Base-by-base conservation (phyloP, 2,329 filamentous ascomycete genomes). In the Ophiostoma tasmaniense region DNA sequence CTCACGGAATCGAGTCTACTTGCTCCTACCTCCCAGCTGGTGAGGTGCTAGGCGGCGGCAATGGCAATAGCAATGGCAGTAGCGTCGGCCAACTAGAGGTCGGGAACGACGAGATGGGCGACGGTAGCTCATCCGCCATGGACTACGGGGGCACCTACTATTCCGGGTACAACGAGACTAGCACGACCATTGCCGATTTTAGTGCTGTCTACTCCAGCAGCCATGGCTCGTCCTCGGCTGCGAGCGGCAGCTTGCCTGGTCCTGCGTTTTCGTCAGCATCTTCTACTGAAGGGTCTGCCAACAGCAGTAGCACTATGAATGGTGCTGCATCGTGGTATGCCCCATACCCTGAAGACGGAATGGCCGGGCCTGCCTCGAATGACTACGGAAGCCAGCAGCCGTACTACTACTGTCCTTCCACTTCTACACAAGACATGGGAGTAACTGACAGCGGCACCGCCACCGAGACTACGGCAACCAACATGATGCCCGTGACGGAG, bases 401-500 rank as follows among this genome's bases (percentile, higher is more conserved):
- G 17, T 69, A 67, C 59, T 20, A 35, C 70, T 64, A 61, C 55
- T 61, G 20, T 10, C 50, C 50, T 10, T 28, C 50, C 8, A 25
- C 45, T 50, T 50, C 45, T 8, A 22, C 10, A 13, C 37, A 39
- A 3, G 37, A 39, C 37, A 39, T 39, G 37, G 37, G 11, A 39
- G 13, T 1, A 3, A 14, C 10, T 14, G 37, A 13, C 37, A 39
- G 1, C 10, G 37, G 37, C 10, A 39, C 22, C 13, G 50, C 7
- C 22, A 14, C 50, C 14, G 8, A 11, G 3, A 25, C n/a, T 22
- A 25, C 17, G n/a, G 45, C n/a, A 10, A 20, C 45, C n/a, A 10
- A 17, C 20, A 55, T 55, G 50, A 25, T 55, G n/a, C 50, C 50
- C n/a, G 22, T 25, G 17, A 11, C 50, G n/a, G 11, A 67, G 3